Percentiles rank a stretch among this genome's conserved stretches.
Evolutionary conservation across 1,284 basidiomycete species (phyloP).

Genomic region (Afroboletus lepidellus): DNA sequence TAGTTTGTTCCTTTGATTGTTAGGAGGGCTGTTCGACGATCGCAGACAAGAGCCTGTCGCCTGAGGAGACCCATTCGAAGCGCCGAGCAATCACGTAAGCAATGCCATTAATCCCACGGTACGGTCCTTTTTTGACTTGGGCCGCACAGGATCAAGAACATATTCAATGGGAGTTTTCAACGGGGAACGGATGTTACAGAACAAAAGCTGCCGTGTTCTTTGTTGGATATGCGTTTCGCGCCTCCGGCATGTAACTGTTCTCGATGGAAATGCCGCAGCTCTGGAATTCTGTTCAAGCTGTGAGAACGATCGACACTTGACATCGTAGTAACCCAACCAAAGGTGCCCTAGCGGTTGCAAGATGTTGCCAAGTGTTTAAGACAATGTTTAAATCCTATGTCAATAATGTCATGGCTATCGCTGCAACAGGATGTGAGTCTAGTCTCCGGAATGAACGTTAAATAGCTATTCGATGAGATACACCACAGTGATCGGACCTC

Average conservation of each 20-base stretch:
- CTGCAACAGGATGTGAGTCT: too few relatives aligned
- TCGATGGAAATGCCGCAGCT: slow-evolving; percentile 16
- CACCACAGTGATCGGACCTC: too few relatives aligned
- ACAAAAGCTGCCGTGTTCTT: slow-evolving; percentile 14
- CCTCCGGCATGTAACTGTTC: slow-evolving; percentile 15
- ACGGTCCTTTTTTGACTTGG: slow-evolving; percentile 8
- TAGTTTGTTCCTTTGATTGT: not conserved
- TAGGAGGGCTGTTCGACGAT: not conserved
- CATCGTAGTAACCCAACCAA: not conserved
- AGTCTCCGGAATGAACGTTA: too few relatives aligned
- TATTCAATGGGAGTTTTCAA: slow-evolving; percentile 10
- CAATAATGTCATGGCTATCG: too few relatives aligned
- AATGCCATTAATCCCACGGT: not conserved
- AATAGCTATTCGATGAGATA: too few relatives aligned
- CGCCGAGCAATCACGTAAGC: not conserved
- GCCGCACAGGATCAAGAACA: slow-evolving; percentile 9
- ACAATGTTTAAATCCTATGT: too few relatives aligned
- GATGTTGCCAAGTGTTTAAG: slow-evolving; percentile 8
- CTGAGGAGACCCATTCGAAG: too few relatives aligned
- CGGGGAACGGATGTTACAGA: slow-evolving; percentile 12
- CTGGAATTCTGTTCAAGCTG: slow-evolving; percentile 14
- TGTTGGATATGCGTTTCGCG: slow-evolving; percentile 15
- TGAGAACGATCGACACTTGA: slow-evolving; percentile 3
- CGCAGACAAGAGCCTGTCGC: too few relatives aligned
- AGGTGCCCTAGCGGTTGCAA: slow-evolving; percentile 10